Evolutionary conservation across 345 rosid genomes (phyloP).

Genomic region (Excoecaria cochinchinensis): DNA sequence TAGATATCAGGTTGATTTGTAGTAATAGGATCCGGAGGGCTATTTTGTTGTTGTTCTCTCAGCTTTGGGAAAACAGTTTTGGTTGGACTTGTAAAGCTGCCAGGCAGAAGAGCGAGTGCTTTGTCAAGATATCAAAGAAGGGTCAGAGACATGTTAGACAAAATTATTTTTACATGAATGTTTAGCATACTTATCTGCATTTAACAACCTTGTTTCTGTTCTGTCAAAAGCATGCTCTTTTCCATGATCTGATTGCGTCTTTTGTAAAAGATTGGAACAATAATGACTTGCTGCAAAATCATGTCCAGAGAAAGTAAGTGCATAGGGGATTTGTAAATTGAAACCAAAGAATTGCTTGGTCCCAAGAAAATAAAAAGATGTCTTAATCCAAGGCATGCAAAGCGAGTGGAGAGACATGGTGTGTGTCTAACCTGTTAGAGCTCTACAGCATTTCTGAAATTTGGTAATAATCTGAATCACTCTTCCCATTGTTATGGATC

Average conservation of each 20-base stretch:
- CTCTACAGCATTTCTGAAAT: not conserved
- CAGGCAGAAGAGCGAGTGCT: not conserved
- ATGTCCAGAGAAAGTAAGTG: not conserved
- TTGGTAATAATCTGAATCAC: no score
- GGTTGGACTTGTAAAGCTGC: not conserved
- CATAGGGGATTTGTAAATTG: no score
- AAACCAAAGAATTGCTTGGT: no score
- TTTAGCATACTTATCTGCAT: not conserved
- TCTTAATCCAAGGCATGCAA: not conserved
- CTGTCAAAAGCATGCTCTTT: not conserved
- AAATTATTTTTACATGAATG: not conserved
- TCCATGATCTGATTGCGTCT: not conserved
- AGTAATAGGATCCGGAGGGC: not conserved
- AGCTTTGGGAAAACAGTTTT: not conserved
- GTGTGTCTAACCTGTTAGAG: not conserved
- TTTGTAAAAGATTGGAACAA: not conserved
- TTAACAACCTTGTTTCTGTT: not conserved
- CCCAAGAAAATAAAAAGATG: not conserved
- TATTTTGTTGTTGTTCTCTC: not conserved
- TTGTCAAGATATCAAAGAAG: not conserved
- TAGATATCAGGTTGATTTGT: not conserved
- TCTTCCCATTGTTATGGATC: no score
- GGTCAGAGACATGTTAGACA: not conserved
- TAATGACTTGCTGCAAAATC: not conserved
- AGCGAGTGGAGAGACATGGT: not conserved